Percentiles rank a stretch among this genome's conserved stretches.
Evolutionary conservation across 2,329 filamentous ascomycete species (phyloP).

Genomic region (Paracamarosporium sp.): DNA sequence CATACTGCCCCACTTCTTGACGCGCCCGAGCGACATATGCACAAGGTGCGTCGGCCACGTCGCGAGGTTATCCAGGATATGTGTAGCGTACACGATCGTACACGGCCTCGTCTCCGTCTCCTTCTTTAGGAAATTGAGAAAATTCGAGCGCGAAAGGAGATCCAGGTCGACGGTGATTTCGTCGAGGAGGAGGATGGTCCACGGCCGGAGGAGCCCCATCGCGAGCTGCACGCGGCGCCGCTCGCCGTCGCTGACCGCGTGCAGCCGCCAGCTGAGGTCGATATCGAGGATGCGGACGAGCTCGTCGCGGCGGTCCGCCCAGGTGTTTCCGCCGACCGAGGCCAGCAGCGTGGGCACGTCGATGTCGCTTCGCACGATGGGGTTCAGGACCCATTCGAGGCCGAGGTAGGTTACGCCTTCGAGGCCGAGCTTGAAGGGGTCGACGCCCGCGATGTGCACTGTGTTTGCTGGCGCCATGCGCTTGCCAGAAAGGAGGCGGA

Average conservation of each 20-base stretch:
- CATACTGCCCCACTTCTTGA: slow-evolving; percentile 84
- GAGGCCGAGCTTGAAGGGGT: slow-evolving; percentile 89
- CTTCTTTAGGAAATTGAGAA: slow-evolving; percentile 81
- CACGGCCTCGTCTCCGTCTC: slow-evolving; percentile 85
- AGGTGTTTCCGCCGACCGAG: slow-evolving; percentile 86
- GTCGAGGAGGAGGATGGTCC: slow-evolving; percentile 89
- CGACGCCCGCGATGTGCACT: slow-evolving; percentile 80
- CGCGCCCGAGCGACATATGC: slow-evolving; percentile 88
- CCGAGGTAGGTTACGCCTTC: slow-evolving; percentile 97
- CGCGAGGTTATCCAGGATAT: slow-evolving; percentile 94
- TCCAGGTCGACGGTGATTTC: slow-evolving; percentile 98
- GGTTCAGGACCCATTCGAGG: slow-evolving; percentile 97
- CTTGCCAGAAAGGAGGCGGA: slow-evolving; percentile 93
- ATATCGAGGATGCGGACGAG: slow-evolving; percentile 89
- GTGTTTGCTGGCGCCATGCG: slow-evolving; percentile 80
- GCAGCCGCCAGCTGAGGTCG: slow-evolving; percentile 92
- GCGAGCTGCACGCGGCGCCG: slow-evolving; percentile 89
- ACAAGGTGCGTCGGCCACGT: slow-evolving; percentile 95
- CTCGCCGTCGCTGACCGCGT: slow-evolving; percentile 93
- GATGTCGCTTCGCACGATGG: slow-evolving; percentile 94
- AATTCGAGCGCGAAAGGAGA: slow-evolving; percentile 81
- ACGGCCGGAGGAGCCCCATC: slow-evolving; percentile 92
- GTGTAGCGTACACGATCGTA: slow-evolving; percentile 96
- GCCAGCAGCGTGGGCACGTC: slow-evolving; percentile 84
- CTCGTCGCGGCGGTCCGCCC: slow-evolving; percentile 82